These are phyloP conservation scores for Saraca asoca DNA, from an alignment of 331 rosid species.

Conservation along the genomic window DNA sequence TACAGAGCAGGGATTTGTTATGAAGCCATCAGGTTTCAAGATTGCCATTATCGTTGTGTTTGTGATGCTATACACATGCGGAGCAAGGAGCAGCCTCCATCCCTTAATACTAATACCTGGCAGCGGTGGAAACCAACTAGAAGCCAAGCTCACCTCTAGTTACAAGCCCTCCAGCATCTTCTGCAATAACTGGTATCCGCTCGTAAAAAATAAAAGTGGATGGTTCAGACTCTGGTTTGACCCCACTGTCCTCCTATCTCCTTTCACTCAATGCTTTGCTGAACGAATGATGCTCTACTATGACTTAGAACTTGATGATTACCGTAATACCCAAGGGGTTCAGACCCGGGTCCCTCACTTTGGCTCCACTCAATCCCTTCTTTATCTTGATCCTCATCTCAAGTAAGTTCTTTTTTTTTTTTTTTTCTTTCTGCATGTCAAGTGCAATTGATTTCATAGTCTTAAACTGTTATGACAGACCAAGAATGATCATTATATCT, in stretches of 20 bases:
- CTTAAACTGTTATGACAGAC: no score
- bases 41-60: conserved; percentile 28
- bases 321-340: conserved; percentile 68
- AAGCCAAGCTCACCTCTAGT: conserved; percentile 57
- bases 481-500: no score
- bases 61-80: conserved; percentile 53
- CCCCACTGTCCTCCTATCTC: conserved; percentile 59
- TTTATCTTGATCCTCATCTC: conserved; percentile 75
- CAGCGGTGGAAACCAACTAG: conserved; percentile 86
- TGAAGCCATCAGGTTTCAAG: conserved; percentile 17
- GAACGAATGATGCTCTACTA: conserved; percentile 78
- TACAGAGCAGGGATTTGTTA: neutral
- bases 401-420: conserved; percentile 47
- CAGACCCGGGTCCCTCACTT: conserved; percentile 66
- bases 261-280: conserved; percentile 80
- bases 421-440: neutral
- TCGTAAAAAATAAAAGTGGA: conserved; percentile 46
- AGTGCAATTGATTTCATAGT: no score
- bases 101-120: conserved; percentile 84
- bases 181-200: conserved; percentile 72
- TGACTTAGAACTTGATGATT: conserved; percentile 57
- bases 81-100: conserved; percentile 47
- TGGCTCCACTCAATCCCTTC: conserved; percentile 76
- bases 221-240: conserved; percentile 96
- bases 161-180: conserved; percentile 58